phyloP scores from a whole-genome alignment of 495 filamentous ascomycete genomes.

The Schizothecium vesticola region DNA sequence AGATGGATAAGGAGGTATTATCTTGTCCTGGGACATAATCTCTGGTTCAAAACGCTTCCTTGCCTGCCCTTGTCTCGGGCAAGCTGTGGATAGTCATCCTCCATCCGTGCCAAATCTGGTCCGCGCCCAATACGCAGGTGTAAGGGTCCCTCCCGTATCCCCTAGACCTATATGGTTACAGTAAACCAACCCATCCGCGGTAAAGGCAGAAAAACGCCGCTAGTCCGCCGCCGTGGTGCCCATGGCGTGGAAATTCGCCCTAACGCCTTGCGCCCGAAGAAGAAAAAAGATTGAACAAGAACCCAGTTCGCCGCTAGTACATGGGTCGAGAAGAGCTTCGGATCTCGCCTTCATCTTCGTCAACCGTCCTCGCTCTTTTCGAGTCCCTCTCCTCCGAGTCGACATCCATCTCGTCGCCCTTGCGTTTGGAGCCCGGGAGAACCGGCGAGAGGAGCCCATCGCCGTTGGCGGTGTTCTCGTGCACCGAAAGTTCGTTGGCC shows the following conservation, averaged over 20 bases:
- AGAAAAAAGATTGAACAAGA: neutral
- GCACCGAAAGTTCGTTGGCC: slow-evolving; percentile 40
- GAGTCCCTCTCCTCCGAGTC: slow-evolving; percentile 21
- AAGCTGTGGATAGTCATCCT: neutral
- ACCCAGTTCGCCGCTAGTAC: neutral
- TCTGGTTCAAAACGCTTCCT: neutral
- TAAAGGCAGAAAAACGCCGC: neutral
- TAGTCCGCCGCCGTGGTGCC: neutral
- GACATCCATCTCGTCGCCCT: slow-evolving; percentile 24
- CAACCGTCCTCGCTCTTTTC: slow-evolving; percentile 13
- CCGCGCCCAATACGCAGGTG: neutral
- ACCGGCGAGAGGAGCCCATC: slow-evolving; percentile 22
- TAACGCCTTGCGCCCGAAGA: neutral
- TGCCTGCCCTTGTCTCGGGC: neutral
- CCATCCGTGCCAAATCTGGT: neutral
- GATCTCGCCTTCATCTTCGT: slow-evolving; percentile 27
- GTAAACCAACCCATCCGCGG: neutral
- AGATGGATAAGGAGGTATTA: neutral
- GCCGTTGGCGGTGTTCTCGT: slow-evolving; percentile 27
- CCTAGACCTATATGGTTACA: neutral
- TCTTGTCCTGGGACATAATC: neutral
- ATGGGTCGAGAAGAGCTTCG: neutral
- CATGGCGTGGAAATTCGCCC: neutral
- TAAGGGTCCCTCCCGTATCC: neutral
- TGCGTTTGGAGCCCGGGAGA: slow-evolving; percentile 23